Evolutionary conservation across 2,329 filamentous ascomycete species (phyloP).

Genomic region (Colletotrichum sp.): DNA sequence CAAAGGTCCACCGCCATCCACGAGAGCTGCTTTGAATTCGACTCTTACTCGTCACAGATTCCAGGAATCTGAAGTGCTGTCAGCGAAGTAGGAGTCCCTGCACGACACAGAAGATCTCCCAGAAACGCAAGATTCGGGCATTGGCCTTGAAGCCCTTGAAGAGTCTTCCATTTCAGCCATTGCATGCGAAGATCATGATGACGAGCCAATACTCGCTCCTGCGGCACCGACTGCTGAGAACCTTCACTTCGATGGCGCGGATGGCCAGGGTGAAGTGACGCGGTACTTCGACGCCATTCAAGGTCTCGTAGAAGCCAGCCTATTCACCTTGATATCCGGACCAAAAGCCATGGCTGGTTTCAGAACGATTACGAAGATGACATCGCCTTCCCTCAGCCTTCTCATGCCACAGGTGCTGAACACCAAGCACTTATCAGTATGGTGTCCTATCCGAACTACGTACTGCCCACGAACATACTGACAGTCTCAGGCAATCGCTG

Average conservation of each 20-base stretch:
- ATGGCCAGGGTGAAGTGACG: not conserved
- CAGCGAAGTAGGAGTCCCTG: not conserved
- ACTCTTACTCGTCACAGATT: not conserved
- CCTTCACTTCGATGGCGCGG: not conserved
- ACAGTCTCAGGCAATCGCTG: not conserved
- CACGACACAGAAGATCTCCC: not conserved
- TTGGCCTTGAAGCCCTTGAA: not conserved
- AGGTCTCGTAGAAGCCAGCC: not conserved
- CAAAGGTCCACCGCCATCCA: not conserved
- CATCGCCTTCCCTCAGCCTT: not conserved
- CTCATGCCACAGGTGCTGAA: not conserved
- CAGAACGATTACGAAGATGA: not conserved
- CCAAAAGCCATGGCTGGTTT: not conserved
- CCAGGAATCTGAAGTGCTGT: not conserved
- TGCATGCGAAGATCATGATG: not conserved
- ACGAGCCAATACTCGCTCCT: not conserved
- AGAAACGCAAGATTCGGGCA: slow-evolving; percentile 2
- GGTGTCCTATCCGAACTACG: not conserved
- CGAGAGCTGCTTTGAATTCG: not conserved
- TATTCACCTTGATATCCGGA: not conserved
- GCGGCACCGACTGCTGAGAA: not conserved
- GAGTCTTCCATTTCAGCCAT: not conserved
- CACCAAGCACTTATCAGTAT: not conserved
- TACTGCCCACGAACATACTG: not conserved
- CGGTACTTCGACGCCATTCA: not conserved